Conservation (phyloP, 2,329 filamentous ascomycete species). For the Aspergillus bombycis region DNA sequence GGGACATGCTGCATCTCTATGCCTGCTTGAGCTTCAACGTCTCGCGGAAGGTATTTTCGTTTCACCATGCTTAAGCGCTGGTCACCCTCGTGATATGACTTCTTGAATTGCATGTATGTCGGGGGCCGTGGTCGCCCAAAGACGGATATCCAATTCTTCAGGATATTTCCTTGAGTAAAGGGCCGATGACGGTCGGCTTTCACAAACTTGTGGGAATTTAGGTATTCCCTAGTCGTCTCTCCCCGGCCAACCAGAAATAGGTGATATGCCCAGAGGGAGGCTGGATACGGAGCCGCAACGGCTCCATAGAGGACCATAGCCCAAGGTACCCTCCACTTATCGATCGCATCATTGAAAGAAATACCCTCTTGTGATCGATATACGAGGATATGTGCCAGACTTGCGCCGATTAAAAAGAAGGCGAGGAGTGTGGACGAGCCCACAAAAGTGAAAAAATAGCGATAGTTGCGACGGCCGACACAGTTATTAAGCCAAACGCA, state of each 20-base stretch:
- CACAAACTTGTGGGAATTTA: constrained; percentile 93
- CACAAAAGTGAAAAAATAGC: constrained; percentile 95
- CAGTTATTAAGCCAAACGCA: constrained; percentile 99
- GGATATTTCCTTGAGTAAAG: constrained; percentile 75
- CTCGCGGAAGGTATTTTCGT: constrained; percentile 54
- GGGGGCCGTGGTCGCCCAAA: constrained; percentile 82
- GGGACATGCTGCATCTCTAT: constrained; percentile 74
- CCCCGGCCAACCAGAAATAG: constrained; percentile 87
- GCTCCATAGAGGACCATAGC: constrained; percentile 85
- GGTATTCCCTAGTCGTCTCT: constrained; percentile 93
- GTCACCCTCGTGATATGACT: constrained; percentile 74
- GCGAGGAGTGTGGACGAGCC: constrained; percentile 75
- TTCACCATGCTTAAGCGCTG: constrained; percentile 72
- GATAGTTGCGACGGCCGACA: constrained; percentile 93
- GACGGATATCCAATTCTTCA: constrained; percentile 80
- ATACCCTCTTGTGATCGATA: constrained; percentile 67
- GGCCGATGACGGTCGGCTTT: constrained; percentile 90
- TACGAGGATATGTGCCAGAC: constrained; percentile 76
- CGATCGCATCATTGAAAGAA: constrained; percentile 69
- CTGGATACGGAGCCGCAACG: constrained; percentile 76
- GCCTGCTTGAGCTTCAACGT: constrained; percentile 56
- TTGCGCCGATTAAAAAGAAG: constrained; percentile 74
- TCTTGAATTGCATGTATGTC: constrained; percentile 87
- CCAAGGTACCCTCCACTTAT: constrained; percentile 76
- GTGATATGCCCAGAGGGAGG: constrained; percentile 84